Percentiles rank a stretch among this genome's conserved stretches.
Conservation (phyloP, 1,284 basidiomycete species). For the Polyporus tsugae region DNA sequence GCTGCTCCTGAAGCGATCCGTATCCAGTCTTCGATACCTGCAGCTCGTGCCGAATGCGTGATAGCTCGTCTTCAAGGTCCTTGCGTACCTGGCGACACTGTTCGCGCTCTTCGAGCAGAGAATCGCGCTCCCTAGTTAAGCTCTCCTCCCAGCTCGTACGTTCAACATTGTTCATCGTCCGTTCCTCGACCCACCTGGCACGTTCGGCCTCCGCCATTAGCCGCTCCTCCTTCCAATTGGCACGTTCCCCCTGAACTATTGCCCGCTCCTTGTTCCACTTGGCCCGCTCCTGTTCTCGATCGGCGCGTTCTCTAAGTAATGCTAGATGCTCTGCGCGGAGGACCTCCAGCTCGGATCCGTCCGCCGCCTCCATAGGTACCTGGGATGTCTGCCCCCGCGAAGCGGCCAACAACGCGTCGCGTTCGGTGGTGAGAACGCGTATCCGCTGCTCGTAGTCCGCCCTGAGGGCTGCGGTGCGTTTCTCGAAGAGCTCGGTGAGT, state of each 20-base stretch:
- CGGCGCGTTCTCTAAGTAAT: constrained; percentile 10
- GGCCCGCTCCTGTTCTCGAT: constrained; percentile 11
- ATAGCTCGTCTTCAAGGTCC: not conserved
- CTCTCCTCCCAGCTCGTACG: constrained; percentile 3
- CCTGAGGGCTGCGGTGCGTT: constrained; percentile 10
- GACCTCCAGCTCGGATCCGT: not conserved
- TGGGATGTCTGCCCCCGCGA: not conserved
- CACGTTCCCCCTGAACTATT: not conserved
- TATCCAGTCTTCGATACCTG: not conserved
- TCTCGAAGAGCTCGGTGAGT: constrained; percentile 20
- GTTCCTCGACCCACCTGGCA: constrained; percentile 4
- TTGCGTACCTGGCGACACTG: not conserved
- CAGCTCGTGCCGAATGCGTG: not conserved
- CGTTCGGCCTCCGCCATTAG: constrained; percentile 4
- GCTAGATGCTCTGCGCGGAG: constrained; percentile 10
- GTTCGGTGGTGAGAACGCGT: constrained; percentile 12
- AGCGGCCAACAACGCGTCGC: constrained; percentile 15
- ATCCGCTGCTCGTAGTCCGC: constrained; percentile 22
- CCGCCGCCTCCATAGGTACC: not conserved
- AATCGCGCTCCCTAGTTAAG: not conserved
- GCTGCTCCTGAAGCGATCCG: constrained; percentile 10
- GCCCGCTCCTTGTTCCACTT: constrained; percentile 2
- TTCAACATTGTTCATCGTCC: not conserved
- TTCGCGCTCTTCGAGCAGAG: not conserved
- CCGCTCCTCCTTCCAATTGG: constrained; percentile 6